phyloP scores from a whole-genome alignment of 495 filamentous ascomycete species.

The Aspergillus sclerotioniger region DNA sequence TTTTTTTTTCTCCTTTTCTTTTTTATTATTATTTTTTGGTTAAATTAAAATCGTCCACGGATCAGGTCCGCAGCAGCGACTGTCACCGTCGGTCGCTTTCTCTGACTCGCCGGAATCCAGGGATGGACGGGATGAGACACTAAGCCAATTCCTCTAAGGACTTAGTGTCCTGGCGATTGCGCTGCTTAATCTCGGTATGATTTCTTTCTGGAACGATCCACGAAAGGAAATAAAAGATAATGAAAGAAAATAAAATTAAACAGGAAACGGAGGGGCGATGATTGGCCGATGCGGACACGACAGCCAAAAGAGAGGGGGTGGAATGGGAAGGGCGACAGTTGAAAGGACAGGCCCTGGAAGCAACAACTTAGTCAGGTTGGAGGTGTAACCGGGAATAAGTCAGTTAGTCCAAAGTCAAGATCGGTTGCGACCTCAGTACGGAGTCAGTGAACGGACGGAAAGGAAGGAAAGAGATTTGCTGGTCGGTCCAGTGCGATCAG shows the following conservation, averaged over 20 bases:
- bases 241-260: not conserved
- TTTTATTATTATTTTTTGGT: not conserved
- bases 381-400: not conserved
- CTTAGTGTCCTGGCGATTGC: conserved; percentile 3
- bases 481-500: conserved; percentile 36
- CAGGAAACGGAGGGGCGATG: not conserved
- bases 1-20: not conserved
- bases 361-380: not conserved
- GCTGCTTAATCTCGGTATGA: conserved; percentile 2
- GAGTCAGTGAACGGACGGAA: conserved; percentile 17
- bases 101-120: conserved; percentile 28
- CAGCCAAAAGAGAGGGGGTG: conserved; percentile 13
- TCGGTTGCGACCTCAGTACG: not conserved
- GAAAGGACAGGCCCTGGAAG: conserved; percentile 1
- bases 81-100: conserved; percentile 1
- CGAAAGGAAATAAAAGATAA: not conserved
- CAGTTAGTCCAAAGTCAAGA: not conserved
- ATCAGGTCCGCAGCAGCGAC: not conserved
- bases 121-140: conserved; percentile 19
- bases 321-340: conserved; percentile 5
- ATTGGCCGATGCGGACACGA: conserved; percentile 7
- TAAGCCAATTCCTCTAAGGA: conserved; percentile 2
- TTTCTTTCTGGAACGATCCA: conserved; percentile 3
- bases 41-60: conserved; percentile 3
- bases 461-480: conserved; percentile 32